A percentile compares a stretch with the other conserved stretches of the same genome.
Conservation (phyloP, 2,329 filamentous ascomycete genomes). For the Dactylella cylindrospora region DNA sequence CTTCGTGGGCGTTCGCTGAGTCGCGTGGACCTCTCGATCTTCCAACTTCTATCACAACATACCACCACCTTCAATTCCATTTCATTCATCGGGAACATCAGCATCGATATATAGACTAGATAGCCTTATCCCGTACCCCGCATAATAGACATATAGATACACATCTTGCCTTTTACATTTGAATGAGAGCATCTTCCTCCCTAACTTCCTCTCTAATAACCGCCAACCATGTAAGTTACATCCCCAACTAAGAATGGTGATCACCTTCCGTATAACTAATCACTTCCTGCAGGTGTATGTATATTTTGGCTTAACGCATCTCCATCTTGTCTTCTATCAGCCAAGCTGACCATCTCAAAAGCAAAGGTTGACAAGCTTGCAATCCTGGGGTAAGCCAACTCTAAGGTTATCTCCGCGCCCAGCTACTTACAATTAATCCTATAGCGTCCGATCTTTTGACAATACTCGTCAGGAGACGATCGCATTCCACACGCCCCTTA, state of each 20-base stretch:
- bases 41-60: background rate
- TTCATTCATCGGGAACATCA: too few relatives aligned
- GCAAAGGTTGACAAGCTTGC: constrained; percentile 87
- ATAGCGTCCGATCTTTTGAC: constrained; percentile 79
- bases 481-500: constrained; percentile 84
- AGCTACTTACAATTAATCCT: constrained; percentile 6
- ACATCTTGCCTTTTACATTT: background rate
- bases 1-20: constrained; percentile 21
- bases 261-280: constrained; percentile 13
- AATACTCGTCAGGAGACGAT: constrained; percentile 74
- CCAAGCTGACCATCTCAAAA: constrained; percentile 50
- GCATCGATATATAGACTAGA: too few relatives aligned
- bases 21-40: constrained; percentile 3
- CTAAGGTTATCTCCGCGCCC: constrained; percentile 4
- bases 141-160: too few relatives aligned
- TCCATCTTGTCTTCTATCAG: background rate
- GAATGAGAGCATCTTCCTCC: background rate
- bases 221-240: constrained; percentile 17
- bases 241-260: background rate
- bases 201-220: constrained; percentile 1
- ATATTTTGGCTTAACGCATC: background rate
- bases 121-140: too few relatives aligned
- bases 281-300: constrained; percentile 27
- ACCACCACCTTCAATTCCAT: background rate
- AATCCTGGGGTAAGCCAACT: constrained; percentile 67